Evolutionary conservation across 148 eudicot genomes (phyloP).

Genomic region (Fagopyrum tataricum): DNA sequence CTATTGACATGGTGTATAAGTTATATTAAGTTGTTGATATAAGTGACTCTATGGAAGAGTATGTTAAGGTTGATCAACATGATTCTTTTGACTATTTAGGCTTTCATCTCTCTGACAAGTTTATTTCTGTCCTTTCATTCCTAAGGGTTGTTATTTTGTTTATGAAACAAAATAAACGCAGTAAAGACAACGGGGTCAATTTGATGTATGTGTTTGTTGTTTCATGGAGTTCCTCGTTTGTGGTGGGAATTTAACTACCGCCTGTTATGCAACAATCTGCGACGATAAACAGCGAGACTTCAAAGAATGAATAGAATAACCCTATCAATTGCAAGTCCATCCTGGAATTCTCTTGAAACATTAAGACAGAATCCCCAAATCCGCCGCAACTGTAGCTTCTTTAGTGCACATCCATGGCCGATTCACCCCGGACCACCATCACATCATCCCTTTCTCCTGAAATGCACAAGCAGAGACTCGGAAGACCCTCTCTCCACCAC

Average conservation of each 20-base stretch:
- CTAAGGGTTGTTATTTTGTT: too few species aligned
- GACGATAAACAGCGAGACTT: not conserved
- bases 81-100: constrained; percentile 1
- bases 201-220: too few species aligned
- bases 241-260: not conserved
- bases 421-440: not conserved
- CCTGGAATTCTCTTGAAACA: not conserved
- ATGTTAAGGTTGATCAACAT: constrained; percentile 6
- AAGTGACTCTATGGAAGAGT: not conserved
- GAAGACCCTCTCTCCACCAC: constrained; percentile 29
- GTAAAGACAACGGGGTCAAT: too few species aligned
- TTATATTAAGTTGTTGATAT: not conserved
- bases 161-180: too few species aligned
- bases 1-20: constrained; percentile 4
- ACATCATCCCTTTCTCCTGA: constrained; percentile 17
- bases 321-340: not conserved
- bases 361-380: not conserved
- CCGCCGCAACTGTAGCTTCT: constrained; percentile 5
- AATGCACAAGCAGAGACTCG: constrained; percentile 28
- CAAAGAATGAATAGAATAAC: not conserved
- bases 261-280: not conserved
- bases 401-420: not conserved
- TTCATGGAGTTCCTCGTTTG: not conserved
- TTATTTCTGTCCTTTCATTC: too few species aligned
- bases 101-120: too few species aligned